Base-by-base conservation (phyloP, 148 eudicot genomes). In the Arbutus unedo region DNA sequence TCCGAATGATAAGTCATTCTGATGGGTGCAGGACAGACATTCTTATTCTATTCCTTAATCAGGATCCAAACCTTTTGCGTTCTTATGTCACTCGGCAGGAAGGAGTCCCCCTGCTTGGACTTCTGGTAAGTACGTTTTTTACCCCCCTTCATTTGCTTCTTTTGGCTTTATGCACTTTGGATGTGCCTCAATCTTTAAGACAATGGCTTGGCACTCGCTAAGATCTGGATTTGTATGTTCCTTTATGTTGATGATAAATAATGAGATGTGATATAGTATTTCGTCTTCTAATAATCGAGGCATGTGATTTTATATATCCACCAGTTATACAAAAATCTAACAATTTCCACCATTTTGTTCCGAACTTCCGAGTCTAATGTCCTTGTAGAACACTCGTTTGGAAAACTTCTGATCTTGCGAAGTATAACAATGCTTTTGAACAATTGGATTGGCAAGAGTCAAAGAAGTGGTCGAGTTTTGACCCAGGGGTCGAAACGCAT, bases 11-110 rank as follows among this genome's bases (percentile, higher is more conserved):
- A 21, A 68, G 55, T 90, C 74, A 78, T 81, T 87, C 54, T 90
- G 64, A 88, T 92, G 93, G 90, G 75, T 93, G 96, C 99, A 97
- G 99, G 96, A 91, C 99, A 91, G 99, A 97, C 89, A 97, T 94
- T 79, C 94, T 97, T 83, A 89, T 93, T 76, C 92, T 93, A 85
- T 89, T 93, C 86, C 72, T 93, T 82, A 97, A 89, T 88, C 99
- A 93, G 86, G 99, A 97, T 86, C 86, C 98, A 83, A 92, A 88
- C 84, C 91, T 97, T 86, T 89, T 93, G 91, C 98, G 95, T 44
- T 87, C 96, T 68, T 90, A 91, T 88, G 96, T 92, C 79, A 86
- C 87, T 82, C 89, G 93, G 60, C 96, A 89, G 81, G 97, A 97
- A 76, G 99, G 98, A 64, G 72, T 59, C 79, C 88, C 91, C 81